These are phyloP conservation scores for Oligophagozyma castellii DNA, from an alignment of 1,139 yeast species.

Conservation along the genomic window DNA sequence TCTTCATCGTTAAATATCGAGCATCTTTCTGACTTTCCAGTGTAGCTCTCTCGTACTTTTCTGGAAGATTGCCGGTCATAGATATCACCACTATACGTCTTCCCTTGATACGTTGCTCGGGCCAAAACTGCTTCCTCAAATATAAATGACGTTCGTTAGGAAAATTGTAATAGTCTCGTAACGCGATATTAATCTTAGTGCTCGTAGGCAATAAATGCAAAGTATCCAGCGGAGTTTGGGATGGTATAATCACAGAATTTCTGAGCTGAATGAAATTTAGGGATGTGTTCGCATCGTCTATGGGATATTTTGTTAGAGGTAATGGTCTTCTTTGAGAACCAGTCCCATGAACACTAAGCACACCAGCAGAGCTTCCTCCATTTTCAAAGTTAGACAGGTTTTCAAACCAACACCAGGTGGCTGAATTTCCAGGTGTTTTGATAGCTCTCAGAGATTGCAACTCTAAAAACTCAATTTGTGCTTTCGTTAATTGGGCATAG, in stretches of 20 bases:
- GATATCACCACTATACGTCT: slow-evolving; percentile 16
- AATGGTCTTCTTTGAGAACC: slow-evolving; percentile 20
- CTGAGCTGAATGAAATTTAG: slow-evolving; percentile 15
- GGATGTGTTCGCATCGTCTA: slow-evolving; percentile 11
- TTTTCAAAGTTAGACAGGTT: slow-evolving; percentile 6
- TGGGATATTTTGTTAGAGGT: slow-evolving; percentile 15
- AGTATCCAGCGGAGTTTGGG: slow-evolving; percentile 15
- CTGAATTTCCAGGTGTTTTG: slow-evolving; percentile 8
- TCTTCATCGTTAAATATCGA: slow-evolving; percentile 13
- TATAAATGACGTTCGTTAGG: slow-evolving; percentile 22
- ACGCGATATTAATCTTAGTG: slow-evolving; percentile 18
- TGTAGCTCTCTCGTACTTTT: slow-evolving; percentile 19
- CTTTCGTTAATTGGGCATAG: slow-evolving; percentile 16
- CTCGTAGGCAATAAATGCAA: slow-evolving; percentile 17
- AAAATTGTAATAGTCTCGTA: slow-evolving; percentile 22
- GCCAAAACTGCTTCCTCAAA: slow-evolving; percentile 8
- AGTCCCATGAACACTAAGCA: slow-evolving; percentile 19
- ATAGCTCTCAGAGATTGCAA: slow-evolving; percentile 16
- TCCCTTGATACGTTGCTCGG: slow-evolving; percentile 6
- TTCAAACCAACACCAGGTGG: slow-evolving; percentile 23
- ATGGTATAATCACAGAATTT: slow-evolving; percentile 21
- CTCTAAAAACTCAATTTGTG: slow-evolving; percentile 17
- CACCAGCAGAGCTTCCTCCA: slow-evolving; percentile 12
- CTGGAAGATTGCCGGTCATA: slow-evolving; percentile 23
- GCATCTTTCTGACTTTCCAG: slow-evolving; percentile 19